A percentile compares a stretch with the other conserved stretches of the same genome.
phyloP scores from a whole-genome alignment of 2,329 filamentous ascomycete genomes.

The Talaromyces rugulosus region DNA sequence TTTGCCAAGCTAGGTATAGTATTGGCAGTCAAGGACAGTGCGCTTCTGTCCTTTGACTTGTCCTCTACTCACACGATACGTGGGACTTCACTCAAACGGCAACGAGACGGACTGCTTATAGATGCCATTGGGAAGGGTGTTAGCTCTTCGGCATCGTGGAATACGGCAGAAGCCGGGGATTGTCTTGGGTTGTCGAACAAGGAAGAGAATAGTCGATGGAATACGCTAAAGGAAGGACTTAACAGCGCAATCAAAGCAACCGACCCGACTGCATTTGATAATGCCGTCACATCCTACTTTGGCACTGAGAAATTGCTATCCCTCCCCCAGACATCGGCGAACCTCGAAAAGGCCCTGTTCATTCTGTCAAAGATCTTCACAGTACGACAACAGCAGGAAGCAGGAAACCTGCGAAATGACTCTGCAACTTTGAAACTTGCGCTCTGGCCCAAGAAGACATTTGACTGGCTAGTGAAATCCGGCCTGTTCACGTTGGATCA shows the following conservation, averaged over 20 bases:
- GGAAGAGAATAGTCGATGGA: constrained; percentile 32
- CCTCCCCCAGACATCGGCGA: constrained; percentile 24
- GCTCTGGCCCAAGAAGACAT: constrained; percentile 35
- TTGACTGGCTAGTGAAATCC: constrained; percentile 38
- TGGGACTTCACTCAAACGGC: constrained; percentile 32
- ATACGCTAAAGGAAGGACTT: constrained; percentile 26
- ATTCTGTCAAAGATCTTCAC: constrained; percentile 38
- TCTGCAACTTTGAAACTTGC: constrained; percentile 26
- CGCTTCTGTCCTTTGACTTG: constrained; percentile 43
- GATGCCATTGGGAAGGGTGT: constrained; percentile 42
- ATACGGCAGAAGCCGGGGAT: constrained; percentile 21
- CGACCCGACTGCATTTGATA: constrained; percentile 31
- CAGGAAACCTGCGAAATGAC: constrained; percentile 22
- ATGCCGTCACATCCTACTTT: constrained; percentile 28
- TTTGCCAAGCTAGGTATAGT: constrained; percentile 41
- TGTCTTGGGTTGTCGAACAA: constrained; percentile 28
- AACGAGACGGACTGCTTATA: constrained; percentile 37
- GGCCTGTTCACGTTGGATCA: constrained; percentile 36
- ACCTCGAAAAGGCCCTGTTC: constrained; percentile 34
- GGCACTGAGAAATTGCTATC: constrained; percentile 23
- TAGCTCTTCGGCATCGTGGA: constrained; percentile 26
- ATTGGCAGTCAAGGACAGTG: constrained; percentile 37
- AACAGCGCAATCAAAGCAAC: constrained; percentile 24
- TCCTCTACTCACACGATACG: constrained; percentile 26
- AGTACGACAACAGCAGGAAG: constrained; percentile 17